A percentile compares a stretch with the other conserved stretches of the same genome.
Evolutionary conservation across 768 basidiomycete genomes (phyloP).

Genomic region (Suillus occidentalis): DNA sequence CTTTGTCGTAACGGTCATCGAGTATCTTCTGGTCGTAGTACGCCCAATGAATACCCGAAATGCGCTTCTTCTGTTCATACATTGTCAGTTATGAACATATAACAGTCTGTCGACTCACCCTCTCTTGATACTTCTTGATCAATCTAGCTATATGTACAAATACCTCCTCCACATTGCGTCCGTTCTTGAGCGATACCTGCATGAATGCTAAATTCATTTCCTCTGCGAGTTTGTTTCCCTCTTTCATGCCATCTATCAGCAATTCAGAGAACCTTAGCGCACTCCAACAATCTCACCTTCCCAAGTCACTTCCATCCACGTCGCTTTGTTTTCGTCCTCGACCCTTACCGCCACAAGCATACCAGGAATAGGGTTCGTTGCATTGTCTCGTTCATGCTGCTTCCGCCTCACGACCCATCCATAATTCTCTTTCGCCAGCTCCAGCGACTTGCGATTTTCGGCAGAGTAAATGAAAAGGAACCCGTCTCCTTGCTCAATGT

Average conservation of each 20-base stretch:
- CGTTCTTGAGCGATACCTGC: constrained; percentile 5
- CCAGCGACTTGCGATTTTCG: constrained; percentile 1
- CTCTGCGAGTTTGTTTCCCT: background rate
- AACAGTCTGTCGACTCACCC: background rate
- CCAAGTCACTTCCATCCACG: constrained; percentile 5
- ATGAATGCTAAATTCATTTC: constrained; percentile 1
- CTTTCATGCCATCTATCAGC: background rate
- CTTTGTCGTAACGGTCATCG: background rate
- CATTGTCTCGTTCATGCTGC: constrained; percentile 2
- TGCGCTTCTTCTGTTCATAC: background rate
- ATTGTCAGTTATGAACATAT: background rate
- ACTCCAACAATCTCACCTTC: background rate
- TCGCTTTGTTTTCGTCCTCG: background rate
- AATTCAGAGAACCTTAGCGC: background rate
- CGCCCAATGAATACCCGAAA: constrained; percentile 1
- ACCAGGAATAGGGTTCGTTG: constrained; percentile 1
- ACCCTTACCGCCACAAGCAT: constrained; percentile 1
- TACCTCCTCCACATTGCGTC: background rate
- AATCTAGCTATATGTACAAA: constrained; percentile 2
- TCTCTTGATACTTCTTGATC: constrained; percentile 2
- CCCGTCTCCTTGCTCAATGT: background rate
- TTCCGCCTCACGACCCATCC: background rate
- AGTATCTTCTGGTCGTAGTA: constrained; percentile 1
- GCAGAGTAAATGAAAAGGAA: constrained; percentile 3
- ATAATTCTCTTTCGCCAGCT: constrained; percentile 3